phyloP scores from a whole-genome alignment of 306 rosid genomes.

The Ormosia emarginata region DNA sequence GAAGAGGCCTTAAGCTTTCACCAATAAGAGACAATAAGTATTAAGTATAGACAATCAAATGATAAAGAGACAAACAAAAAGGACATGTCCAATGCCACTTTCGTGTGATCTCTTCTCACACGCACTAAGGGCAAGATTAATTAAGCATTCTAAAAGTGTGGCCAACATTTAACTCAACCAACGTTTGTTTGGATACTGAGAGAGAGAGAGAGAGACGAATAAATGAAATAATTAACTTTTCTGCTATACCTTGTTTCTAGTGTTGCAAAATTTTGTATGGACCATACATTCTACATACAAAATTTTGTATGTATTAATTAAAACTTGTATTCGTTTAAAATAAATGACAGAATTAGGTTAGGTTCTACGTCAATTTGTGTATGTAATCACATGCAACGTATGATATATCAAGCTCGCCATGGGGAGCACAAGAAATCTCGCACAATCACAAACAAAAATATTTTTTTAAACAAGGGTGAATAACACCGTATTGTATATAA shows the following conservation, averaged over 20 bases:
- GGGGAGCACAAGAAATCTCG: slow-evolving; percentile 68
- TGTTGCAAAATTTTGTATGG: background rate
- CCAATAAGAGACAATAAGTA: background rate
- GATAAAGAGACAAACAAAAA: background rate
- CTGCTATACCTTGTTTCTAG: background rate
- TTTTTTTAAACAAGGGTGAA: too few relatives aligned
- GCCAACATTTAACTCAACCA: slow-evolving; percentile 1
- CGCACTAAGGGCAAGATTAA: background rate
- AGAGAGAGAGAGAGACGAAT: background rate
- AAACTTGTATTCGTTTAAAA: background rate
- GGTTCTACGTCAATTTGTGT: slow-evolving; percentile 35
- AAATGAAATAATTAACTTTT: background rate
- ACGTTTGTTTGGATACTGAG: background rate
- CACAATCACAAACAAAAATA: slow-evolving; percentile 37
- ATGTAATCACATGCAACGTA: slow-evolving; percentile 52
- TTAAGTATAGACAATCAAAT: background rate
- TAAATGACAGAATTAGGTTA: background rate
- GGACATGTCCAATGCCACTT: background rate
- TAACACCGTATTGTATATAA: too few relatives aligned
- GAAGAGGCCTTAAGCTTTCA: background rate
- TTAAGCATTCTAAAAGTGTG: background rate
- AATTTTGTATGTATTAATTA: slow-evolving; percentile 1
- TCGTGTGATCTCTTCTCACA: background rate
- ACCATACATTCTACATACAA: too few relatives aligned
- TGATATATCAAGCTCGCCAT: slow-evolving; percentile 32